phyloP scores from a whole-genome alignment of 495 filamentous ascomycete genomes.

The Sordaria brevicollis region DNA sequence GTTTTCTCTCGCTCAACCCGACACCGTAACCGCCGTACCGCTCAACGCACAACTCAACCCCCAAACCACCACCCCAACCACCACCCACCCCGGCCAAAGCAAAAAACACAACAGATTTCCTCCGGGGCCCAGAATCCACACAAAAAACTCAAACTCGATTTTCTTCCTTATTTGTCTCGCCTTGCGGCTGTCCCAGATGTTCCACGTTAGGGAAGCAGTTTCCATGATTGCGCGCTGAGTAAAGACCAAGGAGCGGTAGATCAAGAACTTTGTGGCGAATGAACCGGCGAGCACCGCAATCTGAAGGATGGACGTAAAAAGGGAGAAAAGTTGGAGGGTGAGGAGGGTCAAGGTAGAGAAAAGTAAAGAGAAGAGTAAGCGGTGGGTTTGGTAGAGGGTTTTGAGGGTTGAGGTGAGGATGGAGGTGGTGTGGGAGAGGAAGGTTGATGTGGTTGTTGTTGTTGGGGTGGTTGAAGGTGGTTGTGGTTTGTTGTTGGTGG shows the following conservation, averaged over 20 bases:
- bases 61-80: conserved; percentile 17
- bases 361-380: not conserved
- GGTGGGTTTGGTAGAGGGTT: not conserved
- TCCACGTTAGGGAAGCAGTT: not conserved
- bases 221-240: not conserved
- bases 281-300: too few species aligned
- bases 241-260: not conserved
- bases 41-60: too few species aligned
- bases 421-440: not conserved
- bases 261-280: not conserved
- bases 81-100: conserved; percentile 39
- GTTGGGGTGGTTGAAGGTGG: too few species aligned
- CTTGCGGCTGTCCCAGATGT: conserved; percentile 22
- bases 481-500: not conserved
- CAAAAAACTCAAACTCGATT: conserved; percentile 33
- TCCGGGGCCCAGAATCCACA: conserved; percentile 28
- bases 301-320: not conserved
- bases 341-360: not conserved
- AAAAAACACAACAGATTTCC: conserved; percentile 27
- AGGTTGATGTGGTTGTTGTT: not conserved
- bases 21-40: too few species aligned
- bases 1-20: too few species aligned
- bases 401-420: not conserved
- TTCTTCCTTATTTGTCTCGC: conserved; percentile 25
- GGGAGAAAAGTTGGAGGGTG: not conserved